Base-by-base conservation (phyloP, 371 early-diverging fungal genomes). In the Actinomortierella ambigua region DNA sequence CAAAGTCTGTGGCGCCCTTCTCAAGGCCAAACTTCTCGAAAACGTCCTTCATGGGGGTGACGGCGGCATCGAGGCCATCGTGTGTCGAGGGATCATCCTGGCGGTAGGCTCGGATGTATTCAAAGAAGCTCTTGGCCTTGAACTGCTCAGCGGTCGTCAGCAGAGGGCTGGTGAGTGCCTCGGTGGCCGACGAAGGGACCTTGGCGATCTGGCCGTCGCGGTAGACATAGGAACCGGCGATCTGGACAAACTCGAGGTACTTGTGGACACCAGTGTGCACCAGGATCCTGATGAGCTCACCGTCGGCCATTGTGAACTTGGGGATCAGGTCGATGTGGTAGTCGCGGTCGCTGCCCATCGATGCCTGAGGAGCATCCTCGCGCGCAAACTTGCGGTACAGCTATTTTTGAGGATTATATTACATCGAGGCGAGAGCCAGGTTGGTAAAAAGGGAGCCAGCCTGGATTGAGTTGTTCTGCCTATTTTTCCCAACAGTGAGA, bases 291-390 rank as follows among this genome's bases (percentile, higher is more conserved):
- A 92, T 89, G 49, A 95, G 82, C 58, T 92, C 90, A 53, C 93
- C 96, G 61, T 93, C 95, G 44, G 97, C 97, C 93, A 99, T 95
- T 83, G 98, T 92, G 76, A 99, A 96, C 84, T 99, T 99, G 71
- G 99, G 99, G 41, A 99, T 95, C 63, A 98, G 80, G 77, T 99
- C 99, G 44, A 99, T 90, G 79, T 93, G 94, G 76, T 89, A 98
- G 80, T 98, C 96, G 51, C 94, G 90, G 79, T 94, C 94, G 39
- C 86, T 82, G 22, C 95, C 96, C 55, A 91, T 83, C 28, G 75
- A 69, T 9, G 77, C 68, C 7, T 92, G 90, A 23, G 89, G 85
- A 43, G 78, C 77, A 39, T 77, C 70, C 41, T 84, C 90, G 59
- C 77, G 67, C 43, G 93, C 86, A 83, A 90, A 95, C 76, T 92